phyloP scores from a whole-genome alignment of 148 eudicot genomes.

The Camellia sinensis region DNA sequence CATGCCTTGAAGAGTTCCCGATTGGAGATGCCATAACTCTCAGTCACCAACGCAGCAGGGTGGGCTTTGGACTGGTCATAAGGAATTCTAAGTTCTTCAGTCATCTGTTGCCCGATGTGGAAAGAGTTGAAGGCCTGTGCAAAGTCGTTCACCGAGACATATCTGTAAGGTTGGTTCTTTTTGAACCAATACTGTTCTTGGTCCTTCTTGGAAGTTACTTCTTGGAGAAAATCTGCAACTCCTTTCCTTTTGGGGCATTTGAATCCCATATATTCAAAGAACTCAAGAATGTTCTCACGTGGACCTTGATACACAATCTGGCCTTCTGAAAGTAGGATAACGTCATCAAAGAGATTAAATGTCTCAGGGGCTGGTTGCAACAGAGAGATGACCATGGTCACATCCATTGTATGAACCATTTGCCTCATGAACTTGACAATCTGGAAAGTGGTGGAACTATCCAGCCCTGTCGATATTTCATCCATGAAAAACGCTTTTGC shows the following conservation, averaged over 20 bases:
- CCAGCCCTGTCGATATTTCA: conserved; percentile 48
- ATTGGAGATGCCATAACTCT: conserved; percentile 39
- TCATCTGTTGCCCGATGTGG: conserved; percentile 28
- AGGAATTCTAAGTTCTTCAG: conserved; percentile 28
- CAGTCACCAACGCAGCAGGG: conserved; percentile 36
- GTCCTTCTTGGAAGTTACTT: conserved; percentile 42
- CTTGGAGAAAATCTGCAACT: conserved; percentile 44
- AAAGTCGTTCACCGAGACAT: conserved; percentile 34
- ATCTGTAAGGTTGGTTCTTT: conserved; percentile 35
- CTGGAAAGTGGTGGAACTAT: conserved; percentile 48
- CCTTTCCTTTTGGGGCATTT: conserved; percentile 47
- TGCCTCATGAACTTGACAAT: conserved; percentile 38
- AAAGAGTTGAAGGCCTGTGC: conserved; percentile 26
- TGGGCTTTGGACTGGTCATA: conserved; percentile 32
- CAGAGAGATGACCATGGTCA: conserved; percentile 44
- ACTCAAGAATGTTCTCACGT: conserved; percentile 36
- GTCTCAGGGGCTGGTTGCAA: conserved; percentile 52
- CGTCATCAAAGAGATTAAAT: conserved; percentile 42
- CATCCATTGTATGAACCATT: conserved; percentile 48
- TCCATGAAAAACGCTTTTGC: conserved; percentile 50
- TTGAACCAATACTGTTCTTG: conserved; percentile 47
- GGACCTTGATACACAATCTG: conserved; percentile 44
- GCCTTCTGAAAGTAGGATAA: conserved; percentile 47
- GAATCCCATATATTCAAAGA: conserved; percentile 38
- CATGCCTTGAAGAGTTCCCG: conserved; percentile 33